A percentile compares a stretch with the other conserved stretches of the same genome.
Evolutionary conservation across 176 grass and related monocot species (phyloP).

Genomic region (Oryza meridionalis): DNA sequence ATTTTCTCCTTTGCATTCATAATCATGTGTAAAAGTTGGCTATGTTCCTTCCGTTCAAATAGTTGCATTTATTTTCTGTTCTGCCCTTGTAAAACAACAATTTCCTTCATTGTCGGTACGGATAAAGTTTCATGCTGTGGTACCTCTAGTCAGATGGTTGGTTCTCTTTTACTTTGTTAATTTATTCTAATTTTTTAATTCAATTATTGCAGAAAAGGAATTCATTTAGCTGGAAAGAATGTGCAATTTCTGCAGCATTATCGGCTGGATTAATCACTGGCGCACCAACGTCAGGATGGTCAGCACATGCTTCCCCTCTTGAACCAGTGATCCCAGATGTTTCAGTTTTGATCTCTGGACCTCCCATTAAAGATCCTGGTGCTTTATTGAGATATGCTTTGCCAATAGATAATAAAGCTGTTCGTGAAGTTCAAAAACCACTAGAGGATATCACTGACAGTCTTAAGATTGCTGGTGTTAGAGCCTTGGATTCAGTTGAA

Average conservation of each 20-base stretch:
- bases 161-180: slow-evolving; percentile 6
- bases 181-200: slow-evolving; percentile 26
- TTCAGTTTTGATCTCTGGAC: slow-evolving; percentile 95
- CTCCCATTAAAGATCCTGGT: slow-evolving; percentile 97
- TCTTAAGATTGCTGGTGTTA: slow-evolving; percentile 90
- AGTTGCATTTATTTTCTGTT: background rate
- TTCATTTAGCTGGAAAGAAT: slow-evolving; percentile 70
- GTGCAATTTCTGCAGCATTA: slow-evolving; percentile 78
- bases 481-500: slow-evolving; percentile 93
- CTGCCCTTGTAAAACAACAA: background rate
- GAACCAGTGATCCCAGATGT: slow-evolving; percentile 76
- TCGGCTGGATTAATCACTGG: slow-evolving; percentile 74
- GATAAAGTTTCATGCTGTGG: background rate
- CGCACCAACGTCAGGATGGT: slow-evolving; percentile 45
- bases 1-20: background rate
- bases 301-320: slow-evolving; percentile 60
- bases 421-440: slow-evolving; percentile 95
- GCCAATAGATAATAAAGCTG: slow-evolving; percentile 94
- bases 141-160: slow-evolving; percentile 6
- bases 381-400: slow-evolving; percentile 96
- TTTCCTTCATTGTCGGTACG: background rate
- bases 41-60: background rate
- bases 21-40: background rate
- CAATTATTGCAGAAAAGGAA: slow-evolving; percentile 60
- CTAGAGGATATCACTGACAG: slow-evolving; percentile 92